These are phyloP conservation scores for Adansonia gregorii DNA, from an alignment of 441 rosid species.

Conservation along the genomic window DNA sequence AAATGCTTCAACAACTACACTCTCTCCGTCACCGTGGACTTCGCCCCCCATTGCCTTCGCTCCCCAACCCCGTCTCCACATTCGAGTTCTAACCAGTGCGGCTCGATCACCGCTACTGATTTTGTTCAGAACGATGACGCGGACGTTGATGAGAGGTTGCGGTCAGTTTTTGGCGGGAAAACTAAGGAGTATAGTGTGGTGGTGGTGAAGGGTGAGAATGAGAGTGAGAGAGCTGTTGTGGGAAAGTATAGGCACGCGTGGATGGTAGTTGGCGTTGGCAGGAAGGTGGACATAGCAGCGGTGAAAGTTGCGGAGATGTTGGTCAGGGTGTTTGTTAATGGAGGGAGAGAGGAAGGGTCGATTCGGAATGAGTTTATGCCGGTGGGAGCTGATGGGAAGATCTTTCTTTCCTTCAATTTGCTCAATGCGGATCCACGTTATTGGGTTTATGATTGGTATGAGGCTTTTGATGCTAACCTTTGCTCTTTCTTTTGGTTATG, in stretches of 20 bases:
- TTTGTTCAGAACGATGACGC: conserved; percentile 53
- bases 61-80: neutral
- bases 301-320: conserved; percentile 69
- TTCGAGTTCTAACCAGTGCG: conserved; percentile 52
- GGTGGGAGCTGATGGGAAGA: conserved; percentile 88
- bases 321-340: conserved; percentile 72
- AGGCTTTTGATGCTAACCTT: neutral
- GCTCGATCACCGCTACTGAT: conserved; percentile 42
- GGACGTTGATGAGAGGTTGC: conserved; percentile 61
- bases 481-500: neutral
- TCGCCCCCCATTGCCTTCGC: conserved; percentile 42
- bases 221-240: conserved; percentile 58
- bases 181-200: conserved; percentile 54
- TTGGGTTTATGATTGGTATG: conserved; percentile 88
- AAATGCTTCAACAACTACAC: conserved; percentile 51
- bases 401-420: conserved; percentile 87
- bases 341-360: conserved; percentile 73
- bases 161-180: conserved; percentile 48
- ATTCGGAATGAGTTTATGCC: conserved; percentile 91
- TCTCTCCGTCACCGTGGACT: conserved; percentile 58
- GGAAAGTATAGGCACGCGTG: conserved; percentile 91
- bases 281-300: conserved; percentile 39
- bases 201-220: conserved; percentile 57
- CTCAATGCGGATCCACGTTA: conserved; percentile 82
- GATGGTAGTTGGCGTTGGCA: conserved; percentile 67